These are phyloP conservation scores for Microcyclospora pomicola DNA, from an alignment of 2,329 filamentous ascomycete genomes.

Conservation along the genomic window DNA sequence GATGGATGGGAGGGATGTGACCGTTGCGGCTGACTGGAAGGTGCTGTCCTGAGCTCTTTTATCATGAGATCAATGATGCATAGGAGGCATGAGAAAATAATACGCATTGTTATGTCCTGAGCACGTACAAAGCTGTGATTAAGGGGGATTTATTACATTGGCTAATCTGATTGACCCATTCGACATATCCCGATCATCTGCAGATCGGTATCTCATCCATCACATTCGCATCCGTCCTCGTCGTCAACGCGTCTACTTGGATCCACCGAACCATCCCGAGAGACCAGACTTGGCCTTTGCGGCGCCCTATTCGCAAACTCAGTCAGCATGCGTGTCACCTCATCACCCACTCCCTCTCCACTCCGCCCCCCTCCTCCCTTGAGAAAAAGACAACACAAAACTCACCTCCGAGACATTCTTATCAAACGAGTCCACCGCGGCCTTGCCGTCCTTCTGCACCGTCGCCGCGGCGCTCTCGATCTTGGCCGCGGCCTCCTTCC, in stretches of 20 bases:
- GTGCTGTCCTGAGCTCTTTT: neutral
- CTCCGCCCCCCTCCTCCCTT: too few relatives aligned
- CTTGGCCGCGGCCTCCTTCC: conserved; percentile 41
- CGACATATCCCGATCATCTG: too few relatives aligned
- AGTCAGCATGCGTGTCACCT: neutral
- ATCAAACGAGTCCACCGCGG: conserved; percentile 62
- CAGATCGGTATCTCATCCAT: too few relatives aligned
- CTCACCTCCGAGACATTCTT: conserved; percentile 46
- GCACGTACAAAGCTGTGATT: too few relatives aligned
- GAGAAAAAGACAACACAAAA: neutral
- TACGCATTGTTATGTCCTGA: too few relatives aligned
- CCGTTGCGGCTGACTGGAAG: conserved; percentile 31
- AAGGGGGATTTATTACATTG: too few relatives aligned
- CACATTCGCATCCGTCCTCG: too few relatives aligned
- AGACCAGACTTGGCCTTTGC: neutral
- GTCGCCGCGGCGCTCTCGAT: conserved; percentile 53
- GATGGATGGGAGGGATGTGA: conserved; percentile 23
- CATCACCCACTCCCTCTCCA: neutral
- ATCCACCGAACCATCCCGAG: neutral
- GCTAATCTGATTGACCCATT: too few relatives aligned
- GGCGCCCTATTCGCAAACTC: neutral
- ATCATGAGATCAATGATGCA: too few relatives aligned
- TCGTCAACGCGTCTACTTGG: neutral
- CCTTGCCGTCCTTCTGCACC: conserved; percentile 37
- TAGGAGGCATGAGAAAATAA: too few relatives aligned